phyloP scores from a whole-genome alignment of 768 basidiomycete genomes.

The Naganishia antarctica region DNA sequence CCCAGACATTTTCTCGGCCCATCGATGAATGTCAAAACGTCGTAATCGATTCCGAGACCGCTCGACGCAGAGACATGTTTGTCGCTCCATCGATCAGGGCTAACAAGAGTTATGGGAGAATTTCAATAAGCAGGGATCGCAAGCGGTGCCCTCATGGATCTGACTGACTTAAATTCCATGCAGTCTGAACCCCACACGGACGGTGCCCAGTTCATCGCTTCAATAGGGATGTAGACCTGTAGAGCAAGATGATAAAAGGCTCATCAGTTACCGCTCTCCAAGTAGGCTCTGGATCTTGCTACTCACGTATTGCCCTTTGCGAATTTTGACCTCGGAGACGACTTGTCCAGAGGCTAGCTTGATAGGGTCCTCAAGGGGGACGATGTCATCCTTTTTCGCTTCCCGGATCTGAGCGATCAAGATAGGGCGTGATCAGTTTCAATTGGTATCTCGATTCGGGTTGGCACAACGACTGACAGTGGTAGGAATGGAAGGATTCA shows the following conservation, averaged over 20 bases:
- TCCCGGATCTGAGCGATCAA: constrained; percentile 30
- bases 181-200: constrained; percentile 32
- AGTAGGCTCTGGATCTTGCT: neutral
- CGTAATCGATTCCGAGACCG: constrained; percentile 32
- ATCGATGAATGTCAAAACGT: constrained; percentile 37
- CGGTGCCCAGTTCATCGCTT: constrained; percentile 29
- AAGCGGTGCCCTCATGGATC: no score
- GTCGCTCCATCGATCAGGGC: constrained; percentile 3
- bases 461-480: constrained; percentile 27
- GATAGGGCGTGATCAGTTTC: neutral
- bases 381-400: constrained; percentile 32
- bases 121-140: neutral
- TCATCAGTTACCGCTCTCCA: neutral
- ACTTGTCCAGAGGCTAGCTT: constrained; percentile 22
- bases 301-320: constrained; percentile 31
- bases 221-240: constrained; percentile 34
- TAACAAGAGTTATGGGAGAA: neutral
- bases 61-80: neutral
- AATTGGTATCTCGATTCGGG: neutral
- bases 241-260: neutral
- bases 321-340: constrained; percentile 29
- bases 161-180: constrained; percentile 27
- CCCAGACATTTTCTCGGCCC: constrained; percentile 36
- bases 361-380: constrained; percentile 32
- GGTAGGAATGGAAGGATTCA: constrained; percentile 31